Percentiles rank a stretch among this genome's conserved stretches.
These are phyloP conservation scores for Puya raimondii DNA, from an alignment of 176 grass and related monocot species.

Conservation along the genomic window DNA sequence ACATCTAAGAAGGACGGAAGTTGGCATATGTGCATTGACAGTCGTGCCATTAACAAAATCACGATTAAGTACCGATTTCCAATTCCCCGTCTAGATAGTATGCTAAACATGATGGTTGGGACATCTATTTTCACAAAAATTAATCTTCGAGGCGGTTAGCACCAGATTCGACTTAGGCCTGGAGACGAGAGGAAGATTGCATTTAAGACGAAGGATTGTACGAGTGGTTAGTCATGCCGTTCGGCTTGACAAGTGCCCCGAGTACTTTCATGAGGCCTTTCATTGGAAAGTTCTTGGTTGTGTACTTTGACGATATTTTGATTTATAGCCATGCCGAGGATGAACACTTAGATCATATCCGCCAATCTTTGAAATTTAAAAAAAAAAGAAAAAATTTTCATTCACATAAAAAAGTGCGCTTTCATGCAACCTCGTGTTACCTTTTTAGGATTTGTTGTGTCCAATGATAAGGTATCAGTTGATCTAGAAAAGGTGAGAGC, in stretches of 20 bases:
- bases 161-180: conserved; percentile 2
- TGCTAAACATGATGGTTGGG: conserved; percentile 5
- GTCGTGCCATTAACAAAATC: not conserved
- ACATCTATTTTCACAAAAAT: conserved; percentile 11
- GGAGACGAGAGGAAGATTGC: conserved; percentile 8
- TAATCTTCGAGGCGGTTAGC: conserved; percentile 5
- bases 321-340: not conserved
- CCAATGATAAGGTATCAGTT: not conserved
- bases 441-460: conserved; percentile 3
- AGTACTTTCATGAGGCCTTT: not conserved
- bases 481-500: not conserved
- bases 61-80: not conserved
- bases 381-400: not conserved
- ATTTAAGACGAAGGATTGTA: not conserved
- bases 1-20: not conserved
- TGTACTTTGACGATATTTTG: conserved; percentile 13
- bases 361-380: not conserved
- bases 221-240: conserved; percentile 3
- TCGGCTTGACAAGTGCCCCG: not conserved
- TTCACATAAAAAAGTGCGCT: not conserved
- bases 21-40: not conserved
- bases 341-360: too few relatives aligned
- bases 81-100: conserved; percentile 5
- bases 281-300: not conserved
- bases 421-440: not conserved